phyloP scores from a whole-genome alignment of 139 green algal genomes.

The Volvox reticuliferus region DNA sequence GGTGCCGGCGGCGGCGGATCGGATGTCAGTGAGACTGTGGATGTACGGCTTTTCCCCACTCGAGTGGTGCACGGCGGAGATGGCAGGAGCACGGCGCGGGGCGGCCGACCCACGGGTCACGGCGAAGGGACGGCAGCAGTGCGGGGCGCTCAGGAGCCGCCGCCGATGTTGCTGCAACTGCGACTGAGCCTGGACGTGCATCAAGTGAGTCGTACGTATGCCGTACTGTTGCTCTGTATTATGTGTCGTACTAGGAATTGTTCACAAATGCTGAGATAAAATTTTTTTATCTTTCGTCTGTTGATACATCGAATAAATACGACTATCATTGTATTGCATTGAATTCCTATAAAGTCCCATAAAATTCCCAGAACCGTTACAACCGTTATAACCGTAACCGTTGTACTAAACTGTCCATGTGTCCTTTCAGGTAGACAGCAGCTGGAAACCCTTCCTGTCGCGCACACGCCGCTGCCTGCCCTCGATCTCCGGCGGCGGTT shows the following conservation, averaged over 20 bases:
- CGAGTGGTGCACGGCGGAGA: not conserved
- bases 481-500: not conserved
- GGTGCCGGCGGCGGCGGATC: not conserved
- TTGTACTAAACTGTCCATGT: too few species aligned
- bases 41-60: conserved; percentile 7
- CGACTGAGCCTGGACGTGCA: conserved; percentile 47
- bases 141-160: not conserved
- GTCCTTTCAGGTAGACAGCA: conserved; percentile 13
- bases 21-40: not conserved
- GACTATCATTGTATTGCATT: too few species aligned
- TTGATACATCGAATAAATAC: too few species aligned
- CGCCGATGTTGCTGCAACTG: conserved; percentile 21
- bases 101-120: too few species aligned
- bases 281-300: too few species aligned
- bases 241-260: too few species aligned
- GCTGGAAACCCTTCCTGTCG: conserved; percentile 42
- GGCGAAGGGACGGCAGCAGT: not conserved
- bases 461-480: not conserved
- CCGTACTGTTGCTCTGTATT: too few species aligned
- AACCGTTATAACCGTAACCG: too few species aligned
- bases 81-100: too few species aligned
- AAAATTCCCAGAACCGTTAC: too few species aligned
- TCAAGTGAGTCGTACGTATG: conserved; percentile 17
- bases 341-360: too few species aligned
- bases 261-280: too few species aligned